Percentiles rank a stretch among this genome's conserved stretches.
These are phyloP conservation scores for Breynia disticha DNA, from an alignment of 441 rosid genomes.

Conservation along the genomic window DNA sequence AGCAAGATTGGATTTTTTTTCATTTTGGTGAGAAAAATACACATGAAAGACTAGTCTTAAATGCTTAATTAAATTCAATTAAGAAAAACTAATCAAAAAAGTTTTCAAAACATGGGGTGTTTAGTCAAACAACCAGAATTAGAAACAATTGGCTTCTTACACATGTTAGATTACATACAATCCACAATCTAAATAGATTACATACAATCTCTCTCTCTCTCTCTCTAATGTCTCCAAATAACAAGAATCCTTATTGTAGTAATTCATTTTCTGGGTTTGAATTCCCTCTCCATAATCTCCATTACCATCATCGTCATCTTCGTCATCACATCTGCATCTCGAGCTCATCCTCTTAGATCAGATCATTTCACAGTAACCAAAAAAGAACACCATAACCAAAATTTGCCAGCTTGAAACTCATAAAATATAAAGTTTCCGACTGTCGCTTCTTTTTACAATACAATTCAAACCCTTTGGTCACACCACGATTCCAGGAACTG, in stretches of 20 bases:
- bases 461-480: too few relatives aligned
- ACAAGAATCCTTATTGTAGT: conserved; percentile 1
- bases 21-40: too few relatives aligned
- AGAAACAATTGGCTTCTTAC: too few relatives aligned
- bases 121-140: too few relatives aligned
- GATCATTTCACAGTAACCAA: conserved; percentile 34
- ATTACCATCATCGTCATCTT: conserved; percentile 1
- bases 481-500: background rate
- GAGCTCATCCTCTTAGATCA: conserved; percentile 46
- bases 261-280: conserved; percentile 16
- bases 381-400: conserved; percentile 9
- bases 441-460: too few relatives aligned
- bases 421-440: background rate
- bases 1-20: too few relatives aligned
- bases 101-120: too few relatives aligned
- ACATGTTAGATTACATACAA: too few relatives aligned
- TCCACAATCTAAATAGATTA: background rate
- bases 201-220: background rate
- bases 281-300: conserved; percentile 14
- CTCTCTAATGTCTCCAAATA: background rate
- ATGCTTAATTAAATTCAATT: too few relatives aligned
- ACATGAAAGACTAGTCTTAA: too few relatives aligned
- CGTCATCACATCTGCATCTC: conserved; percentile 8
- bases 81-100: too few relatives aligned
- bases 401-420: background rate